Percentiles rank a stretch among this genome's conserved stretches.
Conservation (phyloP, 2,329 filamentous ascomycete species). For the Aureobasidium sp. region DNA sequence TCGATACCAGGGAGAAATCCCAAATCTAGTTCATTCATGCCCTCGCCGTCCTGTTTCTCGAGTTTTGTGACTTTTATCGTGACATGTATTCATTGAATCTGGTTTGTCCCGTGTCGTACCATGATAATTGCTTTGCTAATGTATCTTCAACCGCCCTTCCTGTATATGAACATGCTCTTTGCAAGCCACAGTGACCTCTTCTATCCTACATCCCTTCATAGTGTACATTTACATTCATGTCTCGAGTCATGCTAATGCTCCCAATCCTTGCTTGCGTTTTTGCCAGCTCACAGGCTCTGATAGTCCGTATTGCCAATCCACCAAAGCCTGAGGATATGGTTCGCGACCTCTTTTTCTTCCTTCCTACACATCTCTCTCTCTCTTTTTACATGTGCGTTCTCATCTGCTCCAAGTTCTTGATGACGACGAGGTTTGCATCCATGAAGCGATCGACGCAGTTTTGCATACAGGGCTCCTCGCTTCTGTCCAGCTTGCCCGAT, state of each 20-base stretch:
- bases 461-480: slow-evolving; percentile 73
- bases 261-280: background rate
- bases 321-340: background rate
- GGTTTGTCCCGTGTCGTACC: background rate
- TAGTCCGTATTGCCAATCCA: background rate
- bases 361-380: background rate
- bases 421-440: slow-evolving; percentile 76
- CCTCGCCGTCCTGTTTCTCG: background rate
- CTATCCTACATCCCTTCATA: slow-evolving; percentile 9
- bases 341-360: background rate
- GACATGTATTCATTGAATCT: background rate
- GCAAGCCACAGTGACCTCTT: background rate
- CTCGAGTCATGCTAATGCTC: background rate
- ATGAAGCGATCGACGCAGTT: slow-evolving; percentile 94
- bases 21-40: slow-evolving; percentile 14
- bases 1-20: slow-evolving; percentile 8
- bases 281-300: too few species aligned
- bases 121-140: background rate
- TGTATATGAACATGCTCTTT: background rate
- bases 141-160: background rate
- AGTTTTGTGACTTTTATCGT: background rate
- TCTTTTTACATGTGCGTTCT: slow-evolving; percentile 24
- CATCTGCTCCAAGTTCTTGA: slow-evolving; percentile 71
- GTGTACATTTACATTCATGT: background rate
- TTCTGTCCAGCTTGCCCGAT: slow-evolving; percentile 61